Evolutionary conservation across 179 eudicot genomes (phyloP).

Genomic region (Silene coronaria): DNA sequence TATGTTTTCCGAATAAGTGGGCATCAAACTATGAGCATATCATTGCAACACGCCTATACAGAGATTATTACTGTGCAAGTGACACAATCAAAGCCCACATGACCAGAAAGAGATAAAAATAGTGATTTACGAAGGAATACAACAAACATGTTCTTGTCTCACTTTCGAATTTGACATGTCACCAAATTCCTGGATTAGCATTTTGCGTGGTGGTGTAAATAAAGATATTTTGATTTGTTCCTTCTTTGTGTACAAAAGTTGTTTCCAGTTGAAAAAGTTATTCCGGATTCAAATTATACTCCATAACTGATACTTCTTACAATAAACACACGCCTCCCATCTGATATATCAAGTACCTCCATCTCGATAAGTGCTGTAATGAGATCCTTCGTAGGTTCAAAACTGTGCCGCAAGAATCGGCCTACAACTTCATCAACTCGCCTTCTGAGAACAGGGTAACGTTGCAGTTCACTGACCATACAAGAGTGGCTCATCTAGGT

Average conservation of each 20-base stretch:
- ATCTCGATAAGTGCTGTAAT: slow-evolving; percentile 81
- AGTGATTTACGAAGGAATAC: neutral
- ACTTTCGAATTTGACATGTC: neutral
- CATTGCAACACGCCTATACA: neutral
- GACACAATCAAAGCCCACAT: neutral
- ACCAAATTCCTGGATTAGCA: neutral
- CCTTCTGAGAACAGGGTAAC: slow-evolving; percentile 84
- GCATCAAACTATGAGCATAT: neutral
- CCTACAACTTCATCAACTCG: slow-evolving; percentile 85
- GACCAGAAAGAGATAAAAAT: neutral
- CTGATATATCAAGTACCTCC: slow-evolving; percentile 56
- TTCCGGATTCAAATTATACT: neutral
- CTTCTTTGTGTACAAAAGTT: neutral
- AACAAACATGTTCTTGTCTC: neutral
- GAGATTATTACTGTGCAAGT: neutral
- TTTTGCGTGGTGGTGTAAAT: neutral
- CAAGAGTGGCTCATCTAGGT: slow-evolving; percentile 86
- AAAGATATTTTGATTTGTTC: neutral
- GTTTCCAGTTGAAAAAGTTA: neutral
- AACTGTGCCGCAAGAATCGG: slow-evolving; percentile 72
- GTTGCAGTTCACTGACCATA: slow-evolving; percentile 71
- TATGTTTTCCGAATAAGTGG: neutral
- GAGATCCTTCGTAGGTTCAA: slow-evolving; percentile 74
- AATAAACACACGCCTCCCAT: neutral
- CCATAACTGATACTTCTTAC: neutral